These are phyloP conservation scores for Fusarium foetens DNA, from an alignment of 2,329 filamentous ascomycete species.

Conservation along the genomic window DNA sequence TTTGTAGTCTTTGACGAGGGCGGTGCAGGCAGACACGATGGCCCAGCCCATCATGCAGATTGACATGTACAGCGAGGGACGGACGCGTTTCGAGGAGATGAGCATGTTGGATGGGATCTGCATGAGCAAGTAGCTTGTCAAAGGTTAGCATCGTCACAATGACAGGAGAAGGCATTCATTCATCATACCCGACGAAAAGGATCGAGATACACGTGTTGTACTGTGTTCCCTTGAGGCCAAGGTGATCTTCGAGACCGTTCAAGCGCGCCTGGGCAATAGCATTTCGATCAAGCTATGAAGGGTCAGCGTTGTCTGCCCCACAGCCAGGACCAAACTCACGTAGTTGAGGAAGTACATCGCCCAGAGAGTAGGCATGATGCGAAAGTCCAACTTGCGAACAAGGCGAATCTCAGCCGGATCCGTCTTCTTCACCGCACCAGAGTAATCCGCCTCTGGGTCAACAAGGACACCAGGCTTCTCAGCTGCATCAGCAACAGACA, in stretches of 20 bases:
- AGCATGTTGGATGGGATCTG: constrained; percentile 55
- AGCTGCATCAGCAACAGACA: constrained; percentile 17
- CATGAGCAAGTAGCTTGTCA: constrained; percentile 38
- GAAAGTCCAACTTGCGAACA: constrained; percentile 50
- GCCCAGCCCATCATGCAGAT: constrained; percentile 52
- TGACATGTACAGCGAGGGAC: constrained; percentile 57
- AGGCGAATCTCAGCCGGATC: constrained; percentile 50
- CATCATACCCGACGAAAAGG: constrained; percentile 51
- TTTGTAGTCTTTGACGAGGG: constrained; percentile 52
- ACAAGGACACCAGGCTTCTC: constrained; percentile 40
- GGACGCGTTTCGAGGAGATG: constrained; percentile 50
- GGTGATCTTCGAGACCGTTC: constrained; percentile 62
- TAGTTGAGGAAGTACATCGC: constrained; percentile 56
- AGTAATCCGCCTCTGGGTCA: constrained; percentile 46
- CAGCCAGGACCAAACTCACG: constrained; percentile 15
- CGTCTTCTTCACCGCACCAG: constrained; percentile 49
- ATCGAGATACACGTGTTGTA: constrained; percentile 51
- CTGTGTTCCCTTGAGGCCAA: constrained; percentile 55
- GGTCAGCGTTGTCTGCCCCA: rapidly evolving
- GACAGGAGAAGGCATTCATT: rapidly evolving
- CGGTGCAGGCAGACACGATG: constrained; percentile 54
- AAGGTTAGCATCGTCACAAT: background rate
- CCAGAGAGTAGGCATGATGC: constrained; percentile 51
- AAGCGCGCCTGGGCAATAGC: constrained; percentile 67
- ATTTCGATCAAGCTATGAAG: constrained; percentile 57